Evolutionary conservation across 192 early-diverging fungal species (phyloP), one percentile per base, ranked within the genome.

Genomic region (Coemansia pectinata): DNA sequence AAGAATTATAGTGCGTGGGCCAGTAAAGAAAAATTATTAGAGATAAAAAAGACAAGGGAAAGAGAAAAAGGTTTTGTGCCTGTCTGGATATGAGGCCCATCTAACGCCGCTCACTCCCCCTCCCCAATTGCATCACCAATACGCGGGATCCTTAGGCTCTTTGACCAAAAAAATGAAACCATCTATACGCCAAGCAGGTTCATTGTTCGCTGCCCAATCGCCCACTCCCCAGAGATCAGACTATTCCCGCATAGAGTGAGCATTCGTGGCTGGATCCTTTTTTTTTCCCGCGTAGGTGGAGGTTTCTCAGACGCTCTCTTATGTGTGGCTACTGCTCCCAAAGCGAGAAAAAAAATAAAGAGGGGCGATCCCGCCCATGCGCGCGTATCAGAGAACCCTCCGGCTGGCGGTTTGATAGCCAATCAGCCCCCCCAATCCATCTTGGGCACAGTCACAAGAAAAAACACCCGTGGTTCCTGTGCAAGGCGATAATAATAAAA

Each of bases 391-490:
- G 21, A 44, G 19, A 66, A 39, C 48, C 29, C 38, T 31, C 53
- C 47, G 55, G 65, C 72, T 73, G 72, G 72, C 44, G 63, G 72
- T 73, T 73, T 73, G 19, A 61, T 27, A 23, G 38, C 73, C 73
- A 75, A 75, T 75, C 66, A 47, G 38, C 47, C 44, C 60, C 27
- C 27, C 27, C 27, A 27, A 27, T 27, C 44, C 33, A 36, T 47
- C 47, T 50, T 15, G 29, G 27, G 29, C 53, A 57, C 53, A 57
- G 53, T 57, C 53, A 33, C 53, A 31, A 25, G 27, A 52, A 47
- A n/a, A 14, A 3, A 25, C 48, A 10, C n/a, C 10, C 8, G 5
- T 23, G 48, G 48, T 12, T 50, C 27, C 44, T 23, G 23, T 47
- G 21, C 41, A 25, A 38, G 27, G 27, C 10, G 38, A 38, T 6